Conservation (phyloP, 2,329 filamentous ascomycete genomes). For the Aureobasidium sp. region DNA sequence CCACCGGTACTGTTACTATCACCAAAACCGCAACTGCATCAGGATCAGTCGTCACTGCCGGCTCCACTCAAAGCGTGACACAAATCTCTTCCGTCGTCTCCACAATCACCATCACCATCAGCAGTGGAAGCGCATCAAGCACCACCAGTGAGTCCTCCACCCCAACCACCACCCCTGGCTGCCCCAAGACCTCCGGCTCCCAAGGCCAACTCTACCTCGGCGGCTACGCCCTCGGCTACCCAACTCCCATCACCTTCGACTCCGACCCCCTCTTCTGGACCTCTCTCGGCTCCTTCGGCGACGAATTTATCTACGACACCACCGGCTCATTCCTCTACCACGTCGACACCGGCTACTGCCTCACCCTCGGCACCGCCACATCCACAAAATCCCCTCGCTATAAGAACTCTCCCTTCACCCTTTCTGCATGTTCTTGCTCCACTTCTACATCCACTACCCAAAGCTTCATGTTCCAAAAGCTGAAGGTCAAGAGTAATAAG, state of each 20-base stretch:
- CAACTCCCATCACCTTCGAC: conserved; percentile 2
- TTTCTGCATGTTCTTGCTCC: not conserved
- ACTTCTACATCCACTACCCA: not conserved
- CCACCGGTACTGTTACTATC: conserved; percentile 19
- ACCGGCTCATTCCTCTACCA: conserved; percentile 5
- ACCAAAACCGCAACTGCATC: conserved; percentile 7
- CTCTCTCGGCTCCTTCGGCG: conserved; percentile 3
- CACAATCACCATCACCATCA: not conserved
- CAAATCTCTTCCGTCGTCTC: not conserved
- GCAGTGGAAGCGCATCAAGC: not conserved
- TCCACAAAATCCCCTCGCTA: not conserved
- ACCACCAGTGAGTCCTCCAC: not conserved
- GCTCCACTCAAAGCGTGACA: not conserved
- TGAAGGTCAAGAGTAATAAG: not conserved
- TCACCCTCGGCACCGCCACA: not conserved
- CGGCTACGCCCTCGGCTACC: conserved; percentile 10
- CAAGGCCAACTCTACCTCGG: conserved; percentile 15
- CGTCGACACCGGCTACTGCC: conserved; percentile 8
- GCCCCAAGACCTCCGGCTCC: not conserved
- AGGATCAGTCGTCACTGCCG: not conserved
- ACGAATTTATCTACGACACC: conserved; percentile 10
- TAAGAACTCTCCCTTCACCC: not conserved
- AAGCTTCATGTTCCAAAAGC: not conserved
- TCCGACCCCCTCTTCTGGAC: conserved; percentile 7
- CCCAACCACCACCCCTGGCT: not conserved